Conservation (phyloP, 805 yeast genomes). For the Lipomyces japonicus region DNA sequence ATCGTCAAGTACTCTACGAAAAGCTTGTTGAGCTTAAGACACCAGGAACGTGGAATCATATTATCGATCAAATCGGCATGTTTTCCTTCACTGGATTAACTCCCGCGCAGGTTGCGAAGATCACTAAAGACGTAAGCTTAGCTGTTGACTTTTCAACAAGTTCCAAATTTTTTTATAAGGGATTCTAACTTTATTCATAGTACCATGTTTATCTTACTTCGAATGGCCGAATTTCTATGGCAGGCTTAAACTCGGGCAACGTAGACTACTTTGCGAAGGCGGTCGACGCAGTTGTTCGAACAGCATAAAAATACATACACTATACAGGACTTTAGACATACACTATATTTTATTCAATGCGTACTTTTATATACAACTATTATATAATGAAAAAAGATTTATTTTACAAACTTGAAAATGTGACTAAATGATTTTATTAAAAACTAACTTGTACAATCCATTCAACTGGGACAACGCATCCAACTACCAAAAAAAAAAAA, state of each 20-base stretch:
- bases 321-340: no score
- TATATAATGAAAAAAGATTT: no score
- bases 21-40: conserved; percentile 61
- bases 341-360: no score
- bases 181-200: conserved; percentile 1
- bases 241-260: conserved; percentile 81
- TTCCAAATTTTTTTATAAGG: no score
- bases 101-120: conserved; percentile 68
- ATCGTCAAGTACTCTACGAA: conserved; percentile 68
- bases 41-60: conserved; percentile 92
- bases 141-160: no score
- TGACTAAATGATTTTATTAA: no score
- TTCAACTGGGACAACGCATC: no score
- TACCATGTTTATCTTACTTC: conserved; percentile 79
- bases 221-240: conserved; percentile 88
- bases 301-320: no score
- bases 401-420: no score
- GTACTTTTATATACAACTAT: no score
- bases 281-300: conserved; percentile 46
- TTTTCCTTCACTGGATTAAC: conserved; percentile 89
- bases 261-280: conserved; percentile 75
- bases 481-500: no score
- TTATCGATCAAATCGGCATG: conserved; percentile 90
- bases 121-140: conserved; percentile 67
- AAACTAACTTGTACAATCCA: no score